Evolutionary conservation across 164 flowering plant genomes (phyloP), one percentile per base, ranked within the genome.

Genomic region (Santalum album): DNA sequence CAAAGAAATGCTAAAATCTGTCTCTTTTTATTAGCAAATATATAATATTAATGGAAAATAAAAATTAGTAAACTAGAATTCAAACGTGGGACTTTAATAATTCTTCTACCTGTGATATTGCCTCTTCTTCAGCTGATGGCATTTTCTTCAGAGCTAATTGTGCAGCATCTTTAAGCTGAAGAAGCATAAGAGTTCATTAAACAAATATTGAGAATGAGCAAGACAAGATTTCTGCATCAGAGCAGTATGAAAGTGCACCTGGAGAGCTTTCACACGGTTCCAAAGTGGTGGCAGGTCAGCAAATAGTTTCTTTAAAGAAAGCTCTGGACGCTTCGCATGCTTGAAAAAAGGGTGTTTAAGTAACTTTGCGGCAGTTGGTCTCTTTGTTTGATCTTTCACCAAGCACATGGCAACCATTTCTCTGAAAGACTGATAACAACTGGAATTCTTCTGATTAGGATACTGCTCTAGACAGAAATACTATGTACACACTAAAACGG

Each of bases 361-460:
- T 57, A 94, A 70, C 45, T 94, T 94, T 45, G 81, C 96, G 6
- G 94, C 92, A 19, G 99, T 79, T 64, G 99, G 99, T 69, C 99
- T 86, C 73, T 87, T 87, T 47, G 90, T 78, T 74, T 78, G 99
- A 79, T 94, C 99, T 84, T 94, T 94, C 79, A 94, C 97, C 83
- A 94, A 78, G 79, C 99, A 94, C 99, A 94, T 94, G 57, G 99
- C 96, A 73, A 94, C 97, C 99, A 94, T 81, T 72, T 94, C 99
- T 77, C 90, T 94, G 60, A 94, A 94, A 53, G 97, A 79, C 99
- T 94, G 94, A 65, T 73, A 53, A 79, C 82, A 76, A 74, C 83
- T 67, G 76, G 72, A 78, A 72, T 65, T 65, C 69, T 60, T 63
- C 69, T 56, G 65, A 81, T 81, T 74, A 87, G 90, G 68, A 75